A percentile compares a stretch with the other conserved stretches of the same genome.
Evolutionary conservation across 2,329 filamentous ascomycete genomes (phyloP).

Genomic region (Orbilia javanica): DNA sequence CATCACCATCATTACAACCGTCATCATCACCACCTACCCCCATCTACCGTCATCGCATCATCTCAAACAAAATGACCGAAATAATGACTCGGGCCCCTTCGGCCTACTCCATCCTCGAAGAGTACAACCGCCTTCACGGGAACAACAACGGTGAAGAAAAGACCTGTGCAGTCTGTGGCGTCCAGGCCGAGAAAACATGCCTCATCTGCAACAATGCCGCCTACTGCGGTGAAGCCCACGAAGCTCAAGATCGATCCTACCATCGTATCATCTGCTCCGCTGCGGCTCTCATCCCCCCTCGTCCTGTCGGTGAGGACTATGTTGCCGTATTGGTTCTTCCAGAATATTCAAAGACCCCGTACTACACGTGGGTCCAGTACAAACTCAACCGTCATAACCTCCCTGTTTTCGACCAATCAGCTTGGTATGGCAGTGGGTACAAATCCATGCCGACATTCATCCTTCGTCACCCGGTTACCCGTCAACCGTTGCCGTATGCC

Average conservation of each 20-base stretch:
- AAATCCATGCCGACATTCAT: constrained; percentile 13
- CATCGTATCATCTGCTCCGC: constrained; percentile 31
- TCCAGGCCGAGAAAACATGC: constrained; percentile 26
- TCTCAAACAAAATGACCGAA: constrained; percentile 3
- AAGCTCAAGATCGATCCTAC: constrained; percentile 12
- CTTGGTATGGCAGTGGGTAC: constrained; percentile 16
- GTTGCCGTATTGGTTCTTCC: constrained; percentile 36
- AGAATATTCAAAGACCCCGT: constrained; percentile 25
- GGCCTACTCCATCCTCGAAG: not conserved
- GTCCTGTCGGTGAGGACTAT: not conserved
- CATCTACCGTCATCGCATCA: not conserved
- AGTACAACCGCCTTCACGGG: not conserved
- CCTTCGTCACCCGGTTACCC: constrained; percentile 31
- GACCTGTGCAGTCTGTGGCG: constrained; percentile 35
- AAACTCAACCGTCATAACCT: constrained; percentile 21
- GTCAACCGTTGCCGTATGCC: not conserved
- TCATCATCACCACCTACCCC: not conserved
- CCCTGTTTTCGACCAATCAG: constrained; percentile 36
- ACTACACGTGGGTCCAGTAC: constrained; percentile 31
- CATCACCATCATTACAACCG: not conserved
- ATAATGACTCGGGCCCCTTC: not conserved
- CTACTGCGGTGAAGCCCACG: constrained; percentile 36
- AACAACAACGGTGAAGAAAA: too few relatives aligned
- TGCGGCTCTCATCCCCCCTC: constrained; percentile 3
- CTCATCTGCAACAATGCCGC: constrained; percentile 19